phyloP scores from a whole-genome alignment of 1,284 basidiomycete genomes.

The Ganoderma boninense region DNA sequence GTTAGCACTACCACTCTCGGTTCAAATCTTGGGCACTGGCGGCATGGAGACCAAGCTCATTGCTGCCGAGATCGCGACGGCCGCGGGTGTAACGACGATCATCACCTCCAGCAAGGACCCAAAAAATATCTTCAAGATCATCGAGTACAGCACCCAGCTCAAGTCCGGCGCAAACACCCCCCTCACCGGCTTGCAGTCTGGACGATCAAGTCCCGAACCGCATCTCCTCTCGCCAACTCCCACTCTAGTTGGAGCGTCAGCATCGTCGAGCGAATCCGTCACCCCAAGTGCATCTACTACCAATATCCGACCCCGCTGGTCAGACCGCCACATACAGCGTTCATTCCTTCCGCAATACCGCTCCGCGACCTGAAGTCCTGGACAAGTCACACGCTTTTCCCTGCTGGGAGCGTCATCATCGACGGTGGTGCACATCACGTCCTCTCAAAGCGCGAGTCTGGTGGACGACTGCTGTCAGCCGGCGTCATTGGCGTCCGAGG shows the following conservation, averaged over 20 bases:
- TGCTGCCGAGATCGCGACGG: constrained; percentile 96
- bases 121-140: constrained; percentile 82
- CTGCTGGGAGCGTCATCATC: constrained; percentile 88
- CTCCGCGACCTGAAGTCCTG: constrained; percentile 94
- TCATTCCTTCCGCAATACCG: constrained; percentile 78
- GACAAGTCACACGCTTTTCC: constrained; percentile 92
- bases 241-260: constrained; percentile 9
- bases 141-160: constrained; percentile 71
- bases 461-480: constrained; percentile 89
- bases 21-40: constrained; percentile 93
- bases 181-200: constrained; percentile 41
- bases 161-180: constrained; percentile 44
- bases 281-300: constrained; percentile 22
- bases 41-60: constrained; percentile 99
- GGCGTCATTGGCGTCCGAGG: constrained; percentile 91
- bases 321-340: constrained; percentile 88
- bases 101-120: constrained; percentile 89
- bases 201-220: constrained; percentile 49
- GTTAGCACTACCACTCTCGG: constrained; percentile 94
- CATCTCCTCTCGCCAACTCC: constrained; percentile 15
- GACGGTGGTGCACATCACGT: constrained; percentile 91
- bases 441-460: constrained; percentile 85
- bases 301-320: constrained; percentile 3
- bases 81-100: constrained; percentile 94
- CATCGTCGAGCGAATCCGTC: constrained; percentile 18